These are phyloP conservation scores for Neurospora africana DNA, from an alignment of 495 filamentous ascomycete genomes.

Conservation along the genomic window DNA sequence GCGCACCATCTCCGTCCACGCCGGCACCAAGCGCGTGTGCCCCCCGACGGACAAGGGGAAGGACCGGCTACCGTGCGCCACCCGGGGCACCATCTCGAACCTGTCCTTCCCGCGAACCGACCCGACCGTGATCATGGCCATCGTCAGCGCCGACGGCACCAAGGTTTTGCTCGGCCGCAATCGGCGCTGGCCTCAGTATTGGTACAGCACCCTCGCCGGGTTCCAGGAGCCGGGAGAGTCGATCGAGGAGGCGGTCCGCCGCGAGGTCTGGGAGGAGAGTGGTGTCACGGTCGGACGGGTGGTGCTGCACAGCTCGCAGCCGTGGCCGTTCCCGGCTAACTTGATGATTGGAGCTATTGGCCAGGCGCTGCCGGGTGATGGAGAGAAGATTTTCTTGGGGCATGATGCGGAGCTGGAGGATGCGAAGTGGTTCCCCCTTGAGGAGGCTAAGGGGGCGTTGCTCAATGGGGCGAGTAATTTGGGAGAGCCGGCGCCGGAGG, in stretches of 20 bases:
- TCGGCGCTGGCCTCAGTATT: slow-evolving; percentile 69
- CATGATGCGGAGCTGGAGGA: slow-evolving; percentile 87
- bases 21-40: slow-evolving; percentile 82
- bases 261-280: slow-evolving; percentile 94
- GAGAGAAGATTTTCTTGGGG: slow-evolving; percentile 70
- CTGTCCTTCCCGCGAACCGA: slow-evolving; percentile 89
- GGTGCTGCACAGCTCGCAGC: slow-evolving; percentile 85
- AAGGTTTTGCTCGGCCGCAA: slow-evolving; percentile 76
- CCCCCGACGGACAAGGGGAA: slow-evolving; percentile 61
- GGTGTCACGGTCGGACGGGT: slow-evolving; percentile 80
- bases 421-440: slow-evolving; percentile 74
- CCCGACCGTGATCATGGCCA: slow-evolving; percentile 90
- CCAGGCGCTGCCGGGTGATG: slow-evolving; percentile 64
- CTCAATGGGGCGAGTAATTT: slow-evolving; percentile 51
- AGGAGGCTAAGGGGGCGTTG: slow-evolving; percentile 57
- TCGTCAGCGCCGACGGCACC: slow-evolving; percentile 63
- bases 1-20: slow-evolving; percentile 74
- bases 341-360: slow-evolving; percentile 93
- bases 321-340: slow-evolving; percentile 57
- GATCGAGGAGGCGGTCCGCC: slow-evolving; percentile 86
- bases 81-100: slow-evolving; percentile 67
- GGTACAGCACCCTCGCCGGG: slow-evolving; percentile 85
- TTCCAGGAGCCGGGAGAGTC: slow-evolving; percentile 93
- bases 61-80: slow-evolving; percentile 60
- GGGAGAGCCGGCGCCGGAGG: slow-evolving; percentile 48